These are phyloP conservation scores for Globisporangium echinulatum DNA, from an alignment of 352 stramenopile genomes.

Conservation along the genomic window DNA sequence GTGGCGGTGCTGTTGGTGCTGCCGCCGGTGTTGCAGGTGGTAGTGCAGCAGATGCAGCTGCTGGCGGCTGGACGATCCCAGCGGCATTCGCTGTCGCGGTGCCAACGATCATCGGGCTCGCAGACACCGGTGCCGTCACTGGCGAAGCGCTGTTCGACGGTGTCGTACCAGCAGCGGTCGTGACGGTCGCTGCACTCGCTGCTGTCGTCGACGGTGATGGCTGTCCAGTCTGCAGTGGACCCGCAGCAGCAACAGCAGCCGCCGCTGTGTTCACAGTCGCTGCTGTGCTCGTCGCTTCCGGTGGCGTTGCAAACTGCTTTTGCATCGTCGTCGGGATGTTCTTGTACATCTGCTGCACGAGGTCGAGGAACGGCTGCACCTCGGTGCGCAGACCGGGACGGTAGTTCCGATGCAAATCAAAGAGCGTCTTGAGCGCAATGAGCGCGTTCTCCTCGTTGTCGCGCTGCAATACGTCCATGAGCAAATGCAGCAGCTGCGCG, in stretches of 20 bases:
- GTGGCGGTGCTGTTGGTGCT: slow-evolving; percentile 17
- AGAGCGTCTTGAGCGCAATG: slow-evolving; percentile 93
- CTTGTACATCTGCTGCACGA: slow-evolving; percentile 90
- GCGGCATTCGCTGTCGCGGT: slow-evolving; percentile 3
- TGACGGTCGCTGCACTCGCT: background rate
- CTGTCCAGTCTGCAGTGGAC: background rate
- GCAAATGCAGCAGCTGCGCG: slow-evolving; percentile 85
- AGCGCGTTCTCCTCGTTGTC: slow-evolving; percentile 98
- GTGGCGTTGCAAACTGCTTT: slow-evolving; percentile 74
- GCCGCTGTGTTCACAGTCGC: background rate
- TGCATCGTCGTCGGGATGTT: slow-evolving; percentile 77
- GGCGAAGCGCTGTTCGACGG: background rate
- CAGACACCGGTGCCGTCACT: background rate
- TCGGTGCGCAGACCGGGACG: slow-evolving; percentile 84
- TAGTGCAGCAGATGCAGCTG: slow-evolving; percentile 1
- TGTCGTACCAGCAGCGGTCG: background rate
- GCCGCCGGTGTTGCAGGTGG: slow-evolving; percentile 11
- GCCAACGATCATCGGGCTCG: background rate
- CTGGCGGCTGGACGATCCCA: slow-evolving; percentile 8
- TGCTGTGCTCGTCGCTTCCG: slow-evolving; percentile 17
- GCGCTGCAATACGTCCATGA: slow-evolving; percentile 90
- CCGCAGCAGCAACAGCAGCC: background rate
- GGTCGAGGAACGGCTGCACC: slow-evolving; percentile 85
- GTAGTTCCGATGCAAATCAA: slow-evolving; percentile 97
- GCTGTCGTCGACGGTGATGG: slow-evolving; percentile 4